Evolutionary conservation across 1,284 basidiomycete species (phyloP).

Genomic region (Ceratobasidium papillatum): DNA sequence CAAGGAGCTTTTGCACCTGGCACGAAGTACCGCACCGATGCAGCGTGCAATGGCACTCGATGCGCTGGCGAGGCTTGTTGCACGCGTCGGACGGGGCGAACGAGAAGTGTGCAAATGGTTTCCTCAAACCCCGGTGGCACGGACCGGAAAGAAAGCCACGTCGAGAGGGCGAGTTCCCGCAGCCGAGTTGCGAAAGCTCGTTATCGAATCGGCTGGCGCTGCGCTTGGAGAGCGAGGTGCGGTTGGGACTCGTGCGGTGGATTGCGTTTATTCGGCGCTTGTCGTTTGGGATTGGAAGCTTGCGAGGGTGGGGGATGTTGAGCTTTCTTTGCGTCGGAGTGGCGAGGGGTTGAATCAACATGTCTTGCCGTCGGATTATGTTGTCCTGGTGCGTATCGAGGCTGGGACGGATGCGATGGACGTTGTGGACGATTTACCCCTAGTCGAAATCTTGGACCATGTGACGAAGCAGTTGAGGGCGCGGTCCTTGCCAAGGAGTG

Average conservation of each 20-base stretch:
- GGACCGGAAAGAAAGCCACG: background rate
- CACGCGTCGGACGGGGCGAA: conserved; percentile 51
- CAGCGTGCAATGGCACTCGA: conserved; percentile 86
- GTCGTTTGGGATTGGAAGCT: conserved; percentile 74
- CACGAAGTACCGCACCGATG: conserved; percentile 81
- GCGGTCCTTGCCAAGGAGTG: conserved; percentile 58
- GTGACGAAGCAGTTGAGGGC: conserved; percentile 18
- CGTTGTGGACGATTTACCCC: conserved; percentile 45
- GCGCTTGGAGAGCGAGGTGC: conserved; percentile 72
- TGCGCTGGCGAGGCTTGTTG: conserved; percentile 69
- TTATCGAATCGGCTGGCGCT: conserved; percentile 70
- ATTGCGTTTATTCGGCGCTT: conserved; percentile 48
- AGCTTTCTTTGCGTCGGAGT: conserved; percentile 52
- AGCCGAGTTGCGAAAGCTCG: conserved; percentile 61
- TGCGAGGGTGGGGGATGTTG: conserved; percentile 66
- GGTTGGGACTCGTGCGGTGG: conserved; percentile 70
- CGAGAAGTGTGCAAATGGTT: conserved; percentile 37
- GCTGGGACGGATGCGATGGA: conserved; percentile 21
- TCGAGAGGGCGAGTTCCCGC: conserved; percentile 22
- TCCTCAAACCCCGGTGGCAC: too few species aligned
- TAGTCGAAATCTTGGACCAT: conserved; percentile 13
- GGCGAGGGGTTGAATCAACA: conserved; percentile 13
- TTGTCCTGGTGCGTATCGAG: conserved; percentile 5
- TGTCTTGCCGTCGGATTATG: conserved; percentile 40
- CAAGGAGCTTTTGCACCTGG: conserved; percentile 84